These are phyloP conservation scores for Rutidosis leptorrhynchoides DNA, from an alignment of 129 eudicot species.

Conservation along the genomic window DNA sequence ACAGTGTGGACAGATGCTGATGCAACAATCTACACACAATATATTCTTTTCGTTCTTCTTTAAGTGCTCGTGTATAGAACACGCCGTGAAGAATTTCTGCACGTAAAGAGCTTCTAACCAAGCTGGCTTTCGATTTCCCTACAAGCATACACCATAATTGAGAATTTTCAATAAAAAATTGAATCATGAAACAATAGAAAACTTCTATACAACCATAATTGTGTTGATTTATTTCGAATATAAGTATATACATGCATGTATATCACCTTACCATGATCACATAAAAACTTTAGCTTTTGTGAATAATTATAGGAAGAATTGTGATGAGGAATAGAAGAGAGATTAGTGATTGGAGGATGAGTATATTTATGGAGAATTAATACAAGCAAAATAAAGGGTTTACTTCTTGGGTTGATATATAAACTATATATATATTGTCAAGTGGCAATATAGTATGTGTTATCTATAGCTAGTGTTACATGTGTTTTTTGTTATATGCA, in stretches of 20 bases:
- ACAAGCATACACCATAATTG: constrained; percentile 13
- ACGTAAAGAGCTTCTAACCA: constrained; percentile 90
- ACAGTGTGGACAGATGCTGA: constrained; percentile 94
- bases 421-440: constrained; percentile 39
- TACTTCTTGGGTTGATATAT: constrained; percentile 33
- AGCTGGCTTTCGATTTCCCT: constrained; percentile 80
- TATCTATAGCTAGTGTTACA: constrained; percentile 20
- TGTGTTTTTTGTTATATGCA: constrained; percentile 19
- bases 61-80: constrained; percentile 74
- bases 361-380: constrained; percentile 57
- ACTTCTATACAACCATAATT: background rate
- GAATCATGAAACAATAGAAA: constrained; percentile 13
- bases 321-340: constrained; percentile 43
- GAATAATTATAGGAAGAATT: constrained; percentile 24
- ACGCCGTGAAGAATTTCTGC: constrained; percentile 67
- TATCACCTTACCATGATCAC: constrained; percentile 45
- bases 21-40: constrained; percentile 94
- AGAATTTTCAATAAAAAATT: background rate
- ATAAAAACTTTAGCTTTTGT: constrained; percentile 24
- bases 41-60: constrained; percentile 97
- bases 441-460: constrained; percentile 26
- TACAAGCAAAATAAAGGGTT: constrained; percentile 24
- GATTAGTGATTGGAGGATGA: constrained; percentile 41
- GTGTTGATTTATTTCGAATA: background rate
- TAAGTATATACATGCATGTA: background rate